These are phyloP conservation scores for Fusarium nematophilum DNA, from an alignment of 2,329 filamentous ascomycete genomes.

Conservation along the genomic window DNA sequence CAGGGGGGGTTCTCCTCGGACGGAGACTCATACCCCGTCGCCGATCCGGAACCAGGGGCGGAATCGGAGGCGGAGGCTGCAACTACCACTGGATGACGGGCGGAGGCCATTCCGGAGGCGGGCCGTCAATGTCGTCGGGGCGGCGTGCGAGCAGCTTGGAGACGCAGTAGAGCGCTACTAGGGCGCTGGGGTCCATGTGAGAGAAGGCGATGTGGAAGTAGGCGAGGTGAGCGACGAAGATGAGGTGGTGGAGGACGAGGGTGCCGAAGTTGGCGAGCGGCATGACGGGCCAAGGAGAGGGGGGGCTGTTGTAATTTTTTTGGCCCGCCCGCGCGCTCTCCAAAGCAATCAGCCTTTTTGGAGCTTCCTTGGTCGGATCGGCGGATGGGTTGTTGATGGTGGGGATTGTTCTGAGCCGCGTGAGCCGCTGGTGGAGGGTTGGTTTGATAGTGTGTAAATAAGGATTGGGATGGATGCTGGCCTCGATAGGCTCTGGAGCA, in stretches of 20 bases:
- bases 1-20: conserved; percentile 49
- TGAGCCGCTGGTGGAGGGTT: conserved; percentile 30
- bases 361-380: conserved; percentile 5
- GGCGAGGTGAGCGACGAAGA: conserved; percentile 65
- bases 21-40: conserved; percentile 53
- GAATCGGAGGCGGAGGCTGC: conserved; percentile 22
- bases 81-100: conserved; percentile 45
- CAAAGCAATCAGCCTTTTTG: neutral
- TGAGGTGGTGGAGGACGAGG: conserved; percentile 62
- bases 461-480: neutral
- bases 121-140: conserved; percentile 60
- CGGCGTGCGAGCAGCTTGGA: conserved; percentile 60
- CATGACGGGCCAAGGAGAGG: conserved; percentile 49
- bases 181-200: conserved; percentile 59
- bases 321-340: too few relatives aligned
- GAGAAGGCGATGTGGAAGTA: conserved; percentile 64
- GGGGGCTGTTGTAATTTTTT: too few relatives aligned
- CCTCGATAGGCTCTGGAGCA: too few relatives aligned
- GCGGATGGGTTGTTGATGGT: neutral
- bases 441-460: neutral
- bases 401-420: conserved; percentile 14
- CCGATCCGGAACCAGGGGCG: conserved; percentile 3
- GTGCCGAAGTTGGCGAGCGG: conserved; percentile 64
- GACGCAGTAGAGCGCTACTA: conserved; percentile 60
- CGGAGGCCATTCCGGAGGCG: conserved; percentile 50